These are phyloP conservation scores for Vachellia collinsii DNA, from an alignment of 306 rosid species.

Conservation along the genomic window DNA sequence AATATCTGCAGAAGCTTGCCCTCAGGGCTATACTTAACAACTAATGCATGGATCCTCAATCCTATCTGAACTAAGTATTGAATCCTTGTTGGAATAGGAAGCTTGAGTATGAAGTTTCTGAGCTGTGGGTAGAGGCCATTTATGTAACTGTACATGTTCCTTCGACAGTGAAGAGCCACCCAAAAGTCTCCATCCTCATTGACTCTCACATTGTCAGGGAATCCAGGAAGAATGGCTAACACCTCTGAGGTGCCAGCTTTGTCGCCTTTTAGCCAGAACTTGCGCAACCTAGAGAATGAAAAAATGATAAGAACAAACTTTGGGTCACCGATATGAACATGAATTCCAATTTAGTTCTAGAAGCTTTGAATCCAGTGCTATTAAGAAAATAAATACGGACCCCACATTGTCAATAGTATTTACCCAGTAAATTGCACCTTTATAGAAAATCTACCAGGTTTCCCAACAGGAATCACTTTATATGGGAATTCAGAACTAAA, in stretches of 20 bases:
- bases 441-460: background rate
- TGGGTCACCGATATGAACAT: conserved; percentile 11
- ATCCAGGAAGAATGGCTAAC: conserved; percentile 79
- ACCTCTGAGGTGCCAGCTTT: conserved; percentile 82
- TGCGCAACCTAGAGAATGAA: conserved; percentile 55
- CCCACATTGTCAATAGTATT: background rate
- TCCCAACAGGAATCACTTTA: too few relatives aligned
- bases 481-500: background rate
- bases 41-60: conserved; percentile 55
- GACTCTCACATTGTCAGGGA: conserved; percentile 84
- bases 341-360: background rate
- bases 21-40: conserved; percentile 80
- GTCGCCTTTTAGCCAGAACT: conserved; percentile 89
- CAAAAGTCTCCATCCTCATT: conserved; percentile 86
- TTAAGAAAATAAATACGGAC: too few relatives aligned
- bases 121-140: conserved; percentile 60
- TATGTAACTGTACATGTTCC: conserved; percentile 43
- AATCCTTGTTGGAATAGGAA: conserved; percentile 67
- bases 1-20: conserved; percentile 80
- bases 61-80: conserved; percentile 77
- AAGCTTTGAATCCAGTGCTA: background rate
- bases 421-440: background rate
- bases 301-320: conserved; percentile 1
- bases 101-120: conserved; percentile 69
- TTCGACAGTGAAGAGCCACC: conserved; percentile 78